Conservation (phyloP, 331 rosid species). For the Pyrus hybrid region DNA sequence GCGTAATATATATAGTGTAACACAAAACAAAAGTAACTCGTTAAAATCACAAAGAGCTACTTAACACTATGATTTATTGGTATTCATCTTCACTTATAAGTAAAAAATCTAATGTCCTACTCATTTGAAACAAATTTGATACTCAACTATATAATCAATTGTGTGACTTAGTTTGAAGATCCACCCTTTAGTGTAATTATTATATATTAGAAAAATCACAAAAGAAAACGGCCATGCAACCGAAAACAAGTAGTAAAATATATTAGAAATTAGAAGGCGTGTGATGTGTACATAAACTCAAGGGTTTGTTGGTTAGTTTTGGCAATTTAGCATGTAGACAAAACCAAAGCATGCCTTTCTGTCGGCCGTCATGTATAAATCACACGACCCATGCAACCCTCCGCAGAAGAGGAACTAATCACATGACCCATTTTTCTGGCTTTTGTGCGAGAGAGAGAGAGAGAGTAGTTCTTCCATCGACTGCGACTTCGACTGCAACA, state of each 20-base stretch:
- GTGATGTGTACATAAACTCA: not conserved
- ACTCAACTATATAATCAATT: too few relatives aligned
- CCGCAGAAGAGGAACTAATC: not conserved
- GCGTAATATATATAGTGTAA: too few relatives aligned
- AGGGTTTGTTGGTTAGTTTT: not conserved
- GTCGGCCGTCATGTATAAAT: not conserved
- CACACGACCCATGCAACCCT: slow-evolving; percentile 8
- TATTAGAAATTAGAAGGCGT: not conserved
- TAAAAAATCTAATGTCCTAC: too few relatives aligned
- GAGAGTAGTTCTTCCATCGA: not conserved
- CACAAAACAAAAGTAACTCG: too few relatives aligned
- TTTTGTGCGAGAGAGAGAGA: not conserved
- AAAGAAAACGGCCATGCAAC: not conserved
- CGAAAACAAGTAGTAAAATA: not conserved
- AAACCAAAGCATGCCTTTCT: not conserved
- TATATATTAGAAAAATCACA: not conserved
- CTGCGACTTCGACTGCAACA: not conserved
- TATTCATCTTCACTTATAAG: too few relatives aligned
- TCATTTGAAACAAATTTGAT: too few relatives aligned
- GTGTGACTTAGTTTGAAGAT: too few relatives aligned
- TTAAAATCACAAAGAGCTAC: too few relatives aligned
- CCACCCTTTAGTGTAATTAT: too few relatives aligned
- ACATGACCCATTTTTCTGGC: not conserved
- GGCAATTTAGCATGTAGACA: not conserved
- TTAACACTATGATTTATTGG: too few relatives aligned